phyloP scores from a whole-genome alignment of 306 rosid genomes.

The Vigna angularis region DNA sequence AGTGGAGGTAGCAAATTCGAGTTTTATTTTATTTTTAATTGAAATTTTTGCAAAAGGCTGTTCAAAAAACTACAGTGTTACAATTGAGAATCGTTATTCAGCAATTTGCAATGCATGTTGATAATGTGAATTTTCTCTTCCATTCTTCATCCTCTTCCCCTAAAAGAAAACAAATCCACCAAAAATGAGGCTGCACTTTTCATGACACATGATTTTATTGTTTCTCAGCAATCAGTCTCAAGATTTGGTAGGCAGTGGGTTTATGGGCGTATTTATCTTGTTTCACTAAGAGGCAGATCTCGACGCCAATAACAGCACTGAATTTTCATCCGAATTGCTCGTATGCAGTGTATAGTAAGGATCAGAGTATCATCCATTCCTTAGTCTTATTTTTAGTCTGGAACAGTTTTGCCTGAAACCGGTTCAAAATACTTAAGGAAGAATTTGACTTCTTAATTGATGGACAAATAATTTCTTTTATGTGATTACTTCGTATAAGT shows the following conservation, averaged over 20 bases:
- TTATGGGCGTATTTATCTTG: constrained; percentile 87
- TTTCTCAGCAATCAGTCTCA: constrained; percentile 71
- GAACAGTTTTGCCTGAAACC: constrained; percentile 38
- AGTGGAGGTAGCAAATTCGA: constrained; percentile 70
- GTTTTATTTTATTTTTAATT: neutral
- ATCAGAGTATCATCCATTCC: constrained; percentile 21
- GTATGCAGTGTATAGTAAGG: constrained; percentile 41
- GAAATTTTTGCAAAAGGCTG: constrained; percentile 10
- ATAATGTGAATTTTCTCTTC: neutral
- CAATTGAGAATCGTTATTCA: constrained; percentile 8
- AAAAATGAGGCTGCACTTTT: constrained; percentile 18
- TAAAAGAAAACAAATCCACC: neutral
- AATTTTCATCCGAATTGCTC: constrained; percentile 36
- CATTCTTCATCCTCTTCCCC: neutral
- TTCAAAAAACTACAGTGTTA: constrained; percentile 13
- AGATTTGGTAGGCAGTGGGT: constrained; percentile 82
- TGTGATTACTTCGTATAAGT: neutral
- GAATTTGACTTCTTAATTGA: constrained; percentile 24
- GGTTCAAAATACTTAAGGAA: constrained; percentile 33
- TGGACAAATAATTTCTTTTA: constrained; percentile 13
- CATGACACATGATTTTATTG: constrained; percentile 23
- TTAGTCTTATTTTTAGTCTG: neutral
- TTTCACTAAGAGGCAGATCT: constrained; percentile 58
- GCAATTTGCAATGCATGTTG: constrained; percentile 19
- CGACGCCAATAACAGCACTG: constrained; percentile 55